A percentile compares a stretch with the other conserved stretches of the same genome.
phyloP scores from a whole-genome alignment of 129 eudicot genomes.

The Calendula officinalis region DNA sequence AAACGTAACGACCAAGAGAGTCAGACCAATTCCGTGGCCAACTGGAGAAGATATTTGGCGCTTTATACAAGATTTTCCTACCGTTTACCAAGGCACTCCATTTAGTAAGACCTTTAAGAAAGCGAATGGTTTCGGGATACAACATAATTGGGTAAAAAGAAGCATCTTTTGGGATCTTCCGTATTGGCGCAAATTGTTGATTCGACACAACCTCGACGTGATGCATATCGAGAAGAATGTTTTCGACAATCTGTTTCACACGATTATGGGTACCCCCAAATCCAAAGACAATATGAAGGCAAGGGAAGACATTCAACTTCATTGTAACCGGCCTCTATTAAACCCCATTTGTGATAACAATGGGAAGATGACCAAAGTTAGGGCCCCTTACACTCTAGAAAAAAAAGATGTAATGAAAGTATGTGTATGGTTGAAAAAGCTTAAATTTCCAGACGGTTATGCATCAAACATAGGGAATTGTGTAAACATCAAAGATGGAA shows the following conservation, averaged over 20 bases:
- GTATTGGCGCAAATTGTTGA: not conserved
- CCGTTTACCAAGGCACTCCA: slow-evolving; percentile 1
- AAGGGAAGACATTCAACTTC: no score
- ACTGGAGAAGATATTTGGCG: not conserved
- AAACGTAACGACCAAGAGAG: not conserved
- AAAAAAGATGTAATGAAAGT: not conserved
- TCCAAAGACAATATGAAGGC: no score
- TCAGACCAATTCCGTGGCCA: not conserved
- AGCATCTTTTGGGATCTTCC: slow-evolving; percentile 19
- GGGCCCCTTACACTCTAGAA: not conserved
- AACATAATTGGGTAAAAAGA: no score
- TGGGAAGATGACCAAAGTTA: slow-evolving; percentile 2
- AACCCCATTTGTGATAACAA: not conserved
- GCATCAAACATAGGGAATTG: slow-evolving; percentile 2
- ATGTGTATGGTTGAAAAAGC: slow-evolving; percentile 9
- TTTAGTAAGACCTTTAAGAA: not conserved
- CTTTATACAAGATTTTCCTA: not conserved
- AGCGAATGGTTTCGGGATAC: not conserved
- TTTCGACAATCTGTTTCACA: slow-evolving; percentile 18
- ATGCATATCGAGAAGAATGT: slow-evolving; percentile 23
- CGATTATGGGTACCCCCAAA: slow-evolving; percentile 16
- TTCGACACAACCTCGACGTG: slow-evolving; percentile 13
- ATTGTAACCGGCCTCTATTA: no score
- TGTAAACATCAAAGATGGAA: not conserved
- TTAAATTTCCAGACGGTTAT: slow-evolving; percentile 22